Evolutionary conservation across 129 eudicot species (phyloP).

Genomic region (Tagetes patula): DNA sequence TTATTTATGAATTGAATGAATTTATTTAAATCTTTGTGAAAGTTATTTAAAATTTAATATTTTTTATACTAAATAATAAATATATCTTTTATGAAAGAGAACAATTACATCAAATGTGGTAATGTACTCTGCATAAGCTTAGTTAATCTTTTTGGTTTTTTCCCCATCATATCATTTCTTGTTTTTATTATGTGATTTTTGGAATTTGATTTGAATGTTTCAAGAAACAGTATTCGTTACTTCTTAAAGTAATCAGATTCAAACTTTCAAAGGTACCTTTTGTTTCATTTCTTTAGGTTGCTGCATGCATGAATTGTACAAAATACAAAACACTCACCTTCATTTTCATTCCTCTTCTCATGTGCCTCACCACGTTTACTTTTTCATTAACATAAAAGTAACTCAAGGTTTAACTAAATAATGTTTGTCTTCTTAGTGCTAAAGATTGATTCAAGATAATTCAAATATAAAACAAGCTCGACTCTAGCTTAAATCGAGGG

Average conservation of each 20-base stretch:
- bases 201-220: slow-evolving; percentile 52
- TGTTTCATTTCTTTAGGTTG: slow-evolving; percentile 42
- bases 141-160: slow-evolving; percentile 20
- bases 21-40: not conserved
- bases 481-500: not conserved
- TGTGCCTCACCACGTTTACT: slow-evolving; percentile 26
- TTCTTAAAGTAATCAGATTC: slow-evolving; percentile 37
- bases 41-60: not conserved
- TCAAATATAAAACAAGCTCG: not conserved
- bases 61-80: not conserved
- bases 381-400: slow-evolving; percentile 21
- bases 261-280: slow-evolving; percentile 38
- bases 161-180: slow-evolving; percentile 36
- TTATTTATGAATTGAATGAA: not conserved
- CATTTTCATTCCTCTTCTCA: slow-evolving; percentile 27
- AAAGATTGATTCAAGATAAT: too few relatives aligned
- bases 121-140: slow-evolving; percentile 10
- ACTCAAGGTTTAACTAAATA: not conserved
- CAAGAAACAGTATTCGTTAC: slow-evolving; percentile 49
- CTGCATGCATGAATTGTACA: slow-evolving; percentile 40
- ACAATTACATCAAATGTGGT: slow-evolving; percentile 25
- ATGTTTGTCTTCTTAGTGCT: not conserved
- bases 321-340: slow-evolving; percentile 14
- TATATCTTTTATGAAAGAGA: slow-evolving; percentile 8
- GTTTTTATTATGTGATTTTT: slow-evolving; percentile 30